phyloP scores from a whole-genome alignment of 2,329 filamentous ascomycete genomes.

The Monosporascus sp. region DNA sequence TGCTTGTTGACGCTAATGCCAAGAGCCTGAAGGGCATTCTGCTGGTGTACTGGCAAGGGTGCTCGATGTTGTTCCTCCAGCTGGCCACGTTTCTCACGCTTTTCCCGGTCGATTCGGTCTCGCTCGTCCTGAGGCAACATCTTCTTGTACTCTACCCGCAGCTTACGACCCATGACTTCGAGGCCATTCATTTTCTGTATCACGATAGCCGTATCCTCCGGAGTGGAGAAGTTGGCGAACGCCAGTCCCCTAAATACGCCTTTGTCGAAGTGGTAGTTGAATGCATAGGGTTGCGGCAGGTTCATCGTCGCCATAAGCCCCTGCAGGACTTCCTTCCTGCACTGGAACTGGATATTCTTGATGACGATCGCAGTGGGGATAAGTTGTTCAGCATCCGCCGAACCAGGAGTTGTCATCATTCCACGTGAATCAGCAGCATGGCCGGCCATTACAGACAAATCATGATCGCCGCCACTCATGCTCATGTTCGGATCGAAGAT shows the following conservation, averaged over 20 bases:
- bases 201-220: constrained; percentile 86
- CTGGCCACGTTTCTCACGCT: constrained; percentile 91
- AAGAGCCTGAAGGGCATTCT: constrained; percentile 80
- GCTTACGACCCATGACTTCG: constrained; percentile 88
- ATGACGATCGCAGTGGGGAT: constrained; percentile 98
- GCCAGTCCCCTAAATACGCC: constrained; percentile 93
- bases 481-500: constrained; percentile 29
- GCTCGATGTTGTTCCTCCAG: constrained; percentile 92
- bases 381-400: constrained; percentile 70
- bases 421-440: constrained; percentile 33
- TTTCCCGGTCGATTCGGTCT: constrained; percentile 94
- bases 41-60: constrained; percentile 66
- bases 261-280: constrained; percentile 99
- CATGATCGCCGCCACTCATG: constrained; percentile 35
- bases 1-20: constrained; percentile 62
- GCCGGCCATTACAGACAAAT: constrained; percentile 23
- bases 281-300: constrained; percentile 91
- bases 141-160: constrained; percentile 98
- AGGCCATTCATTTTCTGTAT: constrained; percentile 95
- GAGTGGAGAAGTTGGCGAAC: constrained; percentile 96
- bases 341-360: constrained; percentile 98
- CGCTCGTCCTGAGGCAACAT: constrained; percentile 94
- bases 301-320: constrained; percentile 91
- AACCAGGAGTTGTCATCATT: constrained; percentile 36
- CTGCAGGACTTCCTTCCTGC: constrained; percentile 93